Evolutionary conservation across 169 alveolate species (phyloP), one percentile per base, ranked within the genome.

Genomic region (Plasmodium blacklocki): DNA sequence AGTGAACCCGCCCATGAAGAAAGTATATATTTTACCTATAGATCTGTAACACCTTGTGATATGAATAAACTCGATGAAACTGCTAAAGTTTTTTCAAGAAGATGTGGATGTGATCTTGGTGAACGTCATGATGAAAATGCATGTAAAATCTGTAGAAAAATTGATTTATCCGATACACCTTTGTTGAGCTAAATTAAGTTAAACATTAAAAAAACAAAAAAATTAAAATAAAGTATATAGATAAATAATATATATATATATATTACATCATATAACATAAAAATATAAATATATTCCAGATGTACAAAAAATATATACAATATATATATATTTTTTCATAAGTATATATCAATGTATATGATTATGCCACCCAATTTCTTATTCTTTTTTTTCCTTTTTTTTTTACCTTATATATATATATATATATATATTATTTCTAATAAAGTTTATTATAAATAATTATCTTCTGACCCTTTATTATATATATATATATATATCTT

Each of bases 71-170:
- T 93, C 47, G 95, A 93, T 47, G 94, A 93, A 66, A 91, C 94
- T 26, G 94, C 94, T 39, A 93, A 88, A 85, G 91, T 90, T 43
- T 78, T 93, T 54, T 89, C 94, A 56, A 90, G 78, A 73, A 91
- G 94, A 43, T 93, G 95, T 54, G 95, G 95, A 21, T 93, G 95
- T 74, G 95, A 93, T 70, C 91, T 93, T 54, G 94, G 94, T n/a
- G 93, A 87, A 7, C 93, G 86, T n/a, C 94, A 91, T 89, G 94
- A 93, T 60, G 95, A 93, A 64, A 93, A 93, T 90, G 74, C 78
- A 50, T 93, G 95, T 70, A 93, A 86, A 14, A 88, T 93, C 19
- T 93, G 95, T 74, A 80, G 93, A 73, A 74, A 88, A 74, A 90
- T 93, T 47, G 95, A 93, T 72, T 87, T 93, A 39, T 93, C 95